Evolutionary conservation across 2,329 filamentous ascomycete genomes (phyloP).

Genomic region (Aspergillus aculeatinus): DNA sequence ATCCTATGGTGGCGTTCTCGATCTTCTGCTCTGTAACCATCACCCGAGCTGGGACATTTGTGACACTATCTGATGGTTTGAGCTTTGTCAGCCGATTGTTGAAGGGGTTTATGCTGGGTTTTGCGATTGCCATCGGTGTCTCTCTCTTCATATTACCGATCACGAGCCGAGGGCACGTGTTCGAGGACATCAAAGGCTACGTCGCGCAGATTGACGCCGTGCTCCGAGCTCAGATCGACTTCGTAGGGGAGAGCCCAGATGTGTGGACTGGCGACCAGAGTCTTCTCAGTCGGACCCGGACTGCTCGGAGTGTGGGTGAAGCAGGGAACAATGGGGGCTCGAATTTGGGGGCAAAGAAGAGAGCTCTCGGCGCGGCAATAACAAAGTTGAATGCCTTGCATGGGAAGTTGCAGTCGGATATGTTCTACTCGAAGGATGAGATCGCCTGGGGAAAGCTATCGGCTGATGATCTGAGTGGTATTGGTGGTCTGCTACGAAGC

Average conservation of each 20-base stretch:
- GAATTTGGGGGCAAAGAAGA: slow-evolving; percentile 20
- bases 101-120: slow-evolving; percentile 63
- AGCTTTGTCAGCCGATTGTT: slow-evolving; percentile 52
- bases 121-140: slow-evolving; percentile 62
- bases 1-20: slow-evolving; percentile 66
- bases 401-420: slow-evolving; percentile 64
- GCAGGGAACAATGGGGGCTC: slow-evolving; percentile 8
- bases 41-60: slow-evolving; percentile 53
- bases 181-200: slow-evolving; percentile 56
- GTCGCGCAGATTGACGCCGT: slow-evolving; percentile 56
- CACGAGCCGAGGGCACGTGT: slow-evolving; percentile 62
- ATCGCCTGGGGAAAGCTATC: slow-evolving; percentile 68
- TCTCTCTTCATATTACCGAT: slow-evolving; percentile 66
- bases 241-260: slow-evolving; percentile 47
- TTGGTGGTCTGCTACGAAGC: slow-evolving; percentile 59
- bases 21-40: slow-evolving; percentile 66
- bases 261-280: slow-evolving; percentile 12
- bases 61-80: slow-evolving; percentile 26
- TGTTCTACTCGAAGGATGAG: slow-evolving; percentile 71
- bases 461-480: slow-evolving; percentile 62
- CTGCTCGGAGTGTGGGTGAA: slow-evolving; percentile 16
- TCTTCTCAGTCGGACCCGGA: slow-evolving; percentile 21
- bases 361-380: slow-evolving; percentile 34
- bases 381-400: slow-evolving; percentile 55
- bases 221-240: slow-evolving; percentile 60